phyloP scores from a whole-genome alignment of 495 filamentous ascomycete genomes.

The Cladorrhinum samala region DNA sequence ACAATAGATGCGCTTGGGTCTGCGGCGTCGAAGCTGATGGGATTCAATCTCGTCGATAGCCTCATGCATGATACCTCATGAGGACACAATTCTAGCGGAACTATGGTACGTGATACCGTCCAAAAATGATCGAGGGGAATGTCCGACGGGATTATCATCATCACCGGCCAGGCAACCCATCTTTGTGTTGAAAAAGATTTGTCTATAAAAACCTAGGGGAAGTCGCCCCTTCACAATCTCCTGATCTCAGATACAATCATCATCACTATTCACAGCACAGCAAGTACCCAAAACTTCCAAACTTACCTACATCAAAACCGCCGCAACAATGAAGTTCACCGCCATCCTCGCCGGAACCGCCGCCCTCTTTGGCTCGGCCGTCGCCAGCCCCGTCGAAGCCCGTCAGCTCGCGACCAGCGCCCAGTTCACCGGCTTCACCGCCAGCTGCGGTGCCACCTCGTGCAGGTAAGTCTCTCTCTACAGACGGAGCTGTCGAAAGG shows the following conservation, averaged over 20 bases:
- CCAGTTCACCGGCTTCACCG: conserved; percentile 1
- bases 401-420: not conserved
- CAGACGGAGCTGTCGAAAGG: too few relatives aligned
- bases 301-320: not conserved
- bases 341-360: not conserved
- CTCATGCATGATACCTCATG: too few relatives aligned
- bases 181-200: too few relatives aligned
- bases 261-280: not conserved
- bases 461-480: not conserved
- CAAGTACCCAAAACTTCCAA: too few relatives aligned
- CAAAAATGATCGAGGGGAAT: too few relatives aligned
- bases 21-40: too few relatives aligned
- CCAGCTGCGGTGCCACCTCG: not conserved
- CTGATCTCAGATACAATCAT: not conserved
- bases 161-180: too few relatives aligned
- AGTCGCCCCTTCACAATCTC: not conserved
- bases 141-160: too few relatives aligned
- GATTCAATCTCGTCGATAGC: too few relatives aligned
- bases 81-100: too few relatives aligned
- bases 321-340: conserved; percentile 1
- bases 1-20: too few relatives aligned
- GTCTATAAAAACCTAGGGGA: not conserved
- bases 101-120: too few relatives aligned
- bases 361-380: not conserved
- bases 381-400: not conserved